phyloP scores from a whole-genome alignment of 441 rosid genomes.

The Corymbia calophylla region DNA sequence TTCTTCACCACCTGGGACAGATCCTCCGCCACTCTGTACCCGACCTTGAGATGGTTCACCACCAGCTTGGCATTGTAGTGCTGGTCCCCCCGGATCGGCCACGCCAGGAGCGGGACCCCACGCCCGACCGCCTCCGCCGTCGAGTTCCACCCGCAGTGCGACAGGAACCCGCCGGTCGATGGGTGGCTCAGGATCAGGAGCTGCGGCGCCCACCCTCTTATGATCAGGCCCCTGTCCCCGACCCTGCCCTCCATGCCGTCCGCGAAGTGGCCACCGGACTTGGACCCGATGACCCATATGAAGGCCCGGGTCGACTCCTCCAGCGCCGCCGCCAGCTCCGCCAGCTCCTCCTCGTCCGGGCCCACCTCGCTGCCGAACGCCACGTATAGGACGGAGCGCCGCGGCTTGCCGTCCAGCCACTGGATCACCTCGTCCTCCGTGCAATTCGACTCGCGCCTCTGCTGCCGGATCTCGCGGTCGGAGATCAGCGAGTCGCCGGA shows the following conservation, averaged over 20 bases:
- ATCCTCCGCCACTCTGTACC: constrained; percentile 21
- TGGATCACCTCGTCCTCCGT: constrained; percentile 12
- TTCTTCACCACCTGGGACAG: constrained; percentile 1
- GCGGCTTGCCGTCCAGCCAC: constrained; percentile 34
- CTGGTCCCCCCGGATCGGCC: constrained; percentile 17
- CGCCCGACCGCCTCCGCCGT: constrained; percentile 24
- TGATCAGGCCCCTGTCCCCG: constrained; percentile 21
- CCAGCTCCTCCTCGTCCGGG: constrained; percentile 27
- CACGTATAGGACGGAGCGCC: constrained; percentile 33
- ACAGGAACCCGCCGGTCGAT: constrained; percentile 11
- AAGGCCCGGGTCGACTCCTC: constrained; percentile 28
- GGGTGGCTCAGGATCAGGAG: constrained; percentile 33
- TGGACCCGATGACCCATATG: constrained; percentile 38
- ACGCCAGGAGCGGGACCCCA: constrained; percentile 12
- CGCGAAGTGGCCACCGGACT: constrained; percentile 16
- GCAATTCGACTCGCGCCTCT: neutral
- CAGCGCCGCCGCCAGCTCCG: constrained; percentile 23
- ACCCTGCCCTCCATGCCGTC: constrained; percentile 11
- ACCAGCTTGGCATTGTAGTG: constrained; percentile 13
- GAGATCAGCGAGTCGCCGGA: constrained; percentile 4
- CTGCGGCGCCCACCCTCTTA: constrained; percentile 37
- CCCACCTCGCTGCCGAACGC: constrained; percentile 45
- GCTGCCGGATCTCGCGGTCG: constrained; percentile 13
- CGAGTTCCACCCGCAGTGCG: constrained; percentile 19
- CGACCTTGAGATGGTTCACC: constrained; percentile 5